Base-by-base conservation (phyloP, 192 early-diverging fungal species). In the Umbelopsis isabellina region DNA sequence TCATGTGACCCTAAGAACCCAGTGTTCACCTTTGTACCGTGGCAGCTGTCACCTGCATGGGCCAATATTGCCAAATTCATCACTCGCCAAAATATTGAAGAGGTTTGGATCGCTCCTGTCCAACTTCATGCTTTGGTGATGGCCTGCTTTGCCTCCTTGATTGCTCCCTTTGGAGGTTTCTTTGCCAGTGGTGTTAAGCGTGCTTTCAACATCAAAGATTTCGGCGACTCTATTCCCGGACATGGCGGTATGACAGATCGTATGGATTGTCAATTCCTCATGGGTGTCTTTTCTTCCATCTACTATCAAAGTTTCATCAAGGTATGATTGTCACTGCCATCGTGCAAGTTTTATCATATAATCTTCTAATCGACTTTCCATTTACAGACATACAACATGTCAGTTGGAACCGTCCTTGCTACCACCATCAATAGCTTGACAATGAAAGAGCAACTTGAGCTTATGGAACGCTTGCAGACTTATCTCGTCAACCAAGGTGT, bases 201-300 rank as follows among this genome's bases (percentile, higher is more conserved):
- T 33, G 97, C 97, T 1, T 97, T 99, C 83, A 94, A 97, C 53
- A 91, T 97, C 78, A 97, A 98, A 75, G 97, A 99, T 76, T 99
- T 97, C 82, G 93, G 94, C 12, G 89, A 97, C 75, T 94, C 90
- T 41, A 99, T 99, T 69, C 97, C 97, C 7, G 97, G 97, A 22
- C 97, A 99, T 69, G 97, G 97, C 71, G 97, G 97, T 30, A 85
- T 97, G 30, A 97, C 97, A 0, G 97, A 99, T 82, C 89, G 97
- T 27, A 95, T 99, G 86, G 95, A 99, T 76, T 99, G 97, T 76
- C 97, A 99, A 85, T 95, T 99, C 75, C 79, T 99, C 65, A 98
- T 97, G 95, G 95, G 91, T 2, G 80, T 93, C 37, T 97, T 98
- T 75, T 91, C 94, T 45, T 91, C 91, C 76, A 89, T 96, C 74